These are phyloP conservation scores for Globisporangium cystogenes DNA, from an alignment of 352 stramenopile species.

Conservation along the genomic window DNA sequence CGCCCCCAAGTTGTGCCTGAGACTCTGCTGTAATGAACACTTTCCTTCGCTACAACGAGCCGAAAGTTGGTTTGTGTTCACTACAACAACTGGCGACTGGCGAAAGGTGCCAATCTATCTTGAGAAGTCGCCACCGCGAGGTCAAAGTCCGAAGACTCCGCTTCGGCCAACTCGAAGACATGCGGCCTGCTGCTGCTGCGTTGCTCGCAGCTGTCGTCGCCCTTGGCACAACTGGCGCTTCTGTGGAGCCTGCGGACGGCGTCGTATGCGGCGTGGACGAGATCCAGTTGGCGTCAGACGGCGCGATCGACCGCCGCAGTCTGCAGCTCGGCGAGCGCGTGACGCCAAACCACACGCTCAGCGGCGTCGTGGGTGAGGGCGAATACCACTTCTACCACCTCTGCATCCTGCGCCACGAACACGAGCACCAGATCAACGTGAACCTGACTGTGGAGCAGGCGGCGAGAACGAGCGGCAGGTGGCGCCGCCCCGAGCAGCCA, in stretches of 20 bases:
- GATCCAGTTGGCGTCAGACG: constrained; percentile 66
- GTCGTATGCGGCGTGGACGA: constrained; percentile 46
- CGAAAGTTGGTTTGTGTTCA: no score
- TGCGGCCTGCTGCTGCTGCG: constrained; percentile 4
- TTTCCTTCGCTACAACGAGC: not conserved
- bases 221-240: not conserved
- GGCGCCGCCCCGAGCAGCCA: constrained; percentile 1
- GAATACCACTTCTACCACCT: constrained; percentile 70
- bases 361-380: constrained; percentile 41
- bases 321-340: constrained; percentile 49
- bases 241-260: not conserved
- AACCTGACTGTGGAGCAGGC: constrained; percentile 28
- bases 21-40: no score
- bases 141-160: no score
- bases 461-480: not conserved
- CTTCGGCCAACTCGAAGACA: no score
- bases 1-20: no score
- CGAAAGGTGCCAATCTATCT: no score
- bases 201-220: not conserved
- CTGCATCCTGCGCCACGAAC: constrained; percentile 66
- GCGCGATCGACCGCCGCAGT: constrained; percentile 41
- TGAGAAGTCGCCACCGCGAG: no score
- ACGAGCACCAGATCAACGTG: constrained; percentile 74
- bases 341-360: constrained; percentile 58
- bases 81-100: no score